These are phyloP conservation scores for Phytophthora niederhauseri DNA, from an alignment of 352 stramenopile genomes.

Conservation along the genomic window DNA sequence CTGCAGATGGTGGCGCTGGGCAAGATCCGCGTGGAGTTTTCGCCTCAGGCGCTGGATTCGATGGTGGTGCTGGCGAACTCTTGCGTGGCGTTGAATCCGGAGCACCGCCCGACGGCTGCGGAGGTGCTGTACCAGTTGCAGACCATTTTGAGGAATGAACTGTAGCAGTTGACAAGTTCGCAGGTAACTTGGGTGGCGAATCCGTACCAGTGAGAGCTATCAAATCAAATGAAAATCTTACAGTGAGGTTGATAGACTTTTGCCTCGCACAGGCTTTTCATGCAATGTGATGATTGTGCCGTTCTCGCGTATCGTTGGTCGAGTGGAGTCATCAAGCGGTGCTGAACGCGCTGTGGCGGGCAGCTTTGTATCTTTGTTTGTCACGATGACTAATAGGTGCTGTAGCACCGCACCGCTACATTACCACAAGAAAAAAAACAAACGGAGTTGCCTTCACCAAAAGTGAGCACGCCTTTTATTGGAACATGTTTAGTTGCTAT, in stretches of 20 bases:
- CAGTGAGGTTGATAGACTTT: too few species aligned
- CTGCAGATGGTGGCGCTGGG: slow-evolving; percentile 43
- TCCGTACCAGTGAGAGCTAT: not conserved
- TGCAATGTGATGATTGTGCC: too few species aligned
- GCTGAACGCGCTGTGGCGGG: too few species aligned
- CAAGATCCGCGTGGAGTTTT: slow-evolving; percentile 44
- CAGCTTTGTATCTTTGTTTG: too few species aligned
- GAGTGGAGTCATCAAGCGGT: too few species aligned
- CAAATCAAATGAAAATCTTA: not conserved
- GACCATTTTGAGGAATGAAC: slow-evolving; percentile 13
- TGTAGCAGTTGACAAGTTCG: slow-evolving; percentile 5
- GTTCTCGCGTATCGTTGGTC: too few species aligned
- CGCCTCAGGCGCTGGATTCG: slow-evolving; percentile 14
- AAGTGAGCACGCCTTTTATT: not conserved
- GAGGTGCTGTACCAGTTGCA: slow-evolving; percentile 37
- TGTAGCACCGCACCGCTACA: too few species aligned
- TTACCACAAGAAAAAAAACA: too few species aligned
- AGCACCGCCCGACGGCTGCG: slow-evolving; percentile 37
- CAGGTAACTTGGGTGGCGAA: too few species aligned
- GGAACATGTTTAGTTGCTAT: not conserved
- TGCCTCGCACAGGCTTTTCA: too few species aligned
- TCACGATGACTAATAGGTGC: too few species aligned
- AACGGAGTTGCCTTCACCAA: too few species aligned
- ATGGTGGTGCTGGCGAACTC: slow-evolving; percentile 30
- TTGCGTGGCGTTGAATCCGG: slow-evolving; percentile 36